Conservation (phyloP, 2,329 filamentous ascomycete genomes). For the Alternaria rosae region DNA sequence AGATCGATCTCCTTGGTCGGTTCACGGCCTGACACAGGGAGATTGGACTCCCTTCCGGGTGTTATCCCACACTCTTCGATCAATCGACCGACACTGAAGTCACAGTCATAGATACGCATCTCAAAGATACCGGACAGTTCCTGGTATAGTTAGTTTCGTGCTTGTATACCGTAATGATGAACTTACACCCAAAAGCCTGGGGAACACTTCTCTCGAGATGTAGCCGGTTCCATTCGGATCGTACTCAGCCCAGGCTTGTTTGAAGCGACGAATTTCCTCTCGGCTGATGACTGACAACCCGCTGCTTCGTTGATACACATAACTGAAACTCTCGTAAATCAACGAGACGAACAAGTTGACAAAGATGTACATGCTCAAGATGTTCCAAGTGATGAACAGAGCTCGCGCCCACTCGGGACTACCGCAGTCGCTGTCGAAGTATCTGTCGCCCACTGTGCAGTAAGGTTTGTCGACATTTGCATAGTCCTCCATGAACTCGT, state of each 20-base stretch:
- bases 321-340: slow-evolving; percentile 99
- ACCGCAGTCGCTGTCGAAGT: slow-evolving; percentile 91
- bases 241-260: slow-evolving; percentile 96
- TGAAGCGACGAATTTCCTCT: slow-evolving; percentile 95
- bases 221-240: slow-evolving; percentile 91
- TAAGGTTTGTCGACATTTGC: slow-evolving; percentile 79
- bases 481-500: slow-evolving; percentile 95
- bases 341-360: slow-evolving; percentile 97
- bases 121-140: slow-evolving; percentile 94
- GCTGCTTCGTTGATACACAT: slow-evolving; percentile 96
- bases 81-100: slow-evolving; percentile 85
- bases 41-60: slow-evolving; percentile 57
- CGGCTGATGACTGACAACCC: slow-evolving; percentile 89
- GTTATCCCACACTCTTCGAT: slow-evolving; percentile 80
- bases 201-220: slow-evolving; percentile 89
- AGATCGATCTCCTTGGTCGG: slow-evolving; percentile 68
- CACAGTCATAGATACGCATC: slow-evolving; percentile 93
- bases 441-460: slow-evolving; percentile 75
- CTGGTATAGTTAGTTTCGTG: slow-evolving; percentile 41
- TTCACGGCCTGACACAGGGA: slow-evolving; percentile 54
- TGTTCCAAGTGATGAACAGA: slow-evolving; percentile 96
- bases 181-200: slow-evolving; percentile 79
- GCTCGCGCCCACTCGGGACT: slow-evolving; percentile 86
- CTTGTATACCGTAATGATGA: not conserved
- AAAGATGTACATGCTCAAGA: slow-evolving; percentile 99